Evolutionary conservation across 2,329 filamentous ascomycete genomes (phyloP), one percentile per base, ranked within the genome.

Genomic region (Biscogniauxia mediterranea): DNA sequence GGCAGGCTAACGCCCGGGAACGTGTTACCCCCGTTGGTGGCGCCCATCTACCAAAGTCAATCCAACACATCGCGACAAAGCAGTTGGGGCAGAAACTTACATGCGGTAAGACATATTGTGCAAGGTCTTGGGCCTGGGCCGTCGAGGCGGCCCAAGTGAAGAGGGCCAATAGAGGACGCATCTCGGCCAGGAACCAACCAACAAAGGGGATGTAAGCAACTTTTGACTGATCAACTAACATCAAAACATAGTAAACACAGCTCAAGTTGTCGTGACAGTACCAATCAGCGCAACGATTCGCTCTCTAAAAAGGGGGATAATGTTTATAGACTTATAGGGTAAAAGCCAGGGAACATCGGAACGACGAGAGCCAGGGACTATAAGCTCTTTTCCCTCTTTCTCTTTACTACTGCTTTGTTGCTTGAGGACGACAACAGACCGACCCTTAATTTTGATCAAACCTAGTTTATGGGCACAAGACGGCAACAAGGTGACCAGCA

Each of bases 1-100:
- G 81, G 80, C 53, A 78, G 69, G 46, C 75, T 79, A n/a, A 81
- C 78, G 19, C 80, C 80, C 0, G 81, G 80, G 58, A 83, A 83
- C 0, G 78, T 81, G 63, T 83, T 83, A 8, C 81, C 80, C 21
- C 80, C 80, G 61, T 73, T 73, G 5, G 74, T 71, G 2, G 79
- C 75, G 25, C 80, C 80, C 19, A 78, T 81, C 80, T 82, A 59
- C 23, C 50, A 57, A 62, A 25, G 52, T 65, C 52, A 69, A 60
- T 51, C 60, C 38, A 21, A 19, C 23, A 54, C 20, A 26, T 26
- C 28, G 21, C 9, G 8, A 54, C 52, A 25, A 25, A 17, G 13
- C 25, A 19, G 9, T 25, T 28, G 20, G 23, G 32, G 3, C 25
- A 23, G 19, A n/a, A 51, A 68, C 68, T 51, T 67, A 70, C 68